These are phyloP conservation scores for Diaporthe capsici DNA, from an alignment of 2,329 filamentous ascomycete genomes.

Conservation along the genomic window DNA sequence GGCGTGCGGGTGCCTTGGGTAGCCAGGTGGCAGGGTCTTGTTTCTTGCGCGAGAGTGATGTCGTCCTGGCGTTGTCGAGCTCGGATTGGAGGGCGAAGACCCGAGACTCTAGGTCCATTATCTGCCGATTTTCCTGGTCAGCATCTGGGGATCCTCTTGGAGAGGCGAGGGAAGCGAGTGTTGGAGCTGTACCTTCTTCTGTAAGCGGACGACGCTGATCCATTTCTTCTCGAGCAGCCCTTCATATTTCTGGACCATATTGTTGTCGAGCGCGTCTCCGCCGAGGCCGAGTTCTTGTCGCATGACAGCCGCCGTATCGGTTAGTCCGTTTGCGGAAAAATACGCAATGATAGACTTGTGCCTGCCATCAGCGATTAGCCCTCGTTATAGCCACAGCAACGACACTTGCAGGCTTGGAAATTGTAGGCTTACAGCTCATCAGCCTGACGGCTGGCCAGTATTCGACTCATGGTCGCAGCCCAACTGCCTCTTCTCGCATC, in stretches of 20 bases:
- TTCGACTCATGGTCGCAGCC: slow-evolving; percentile 65
- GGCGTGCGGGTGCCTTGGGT: slow-evolving; percentile 83
- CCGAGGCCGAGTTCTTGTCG: slow-evolving; percentile 83
- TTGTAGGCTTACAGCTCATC: slow-evolving; percentile 82
- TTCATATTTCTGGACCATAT: slow-evolving; percentile 94
- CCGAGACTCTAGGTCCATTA: slow-evolving; percentile 91
- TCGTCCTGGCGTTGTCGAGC: slow-evolving; percentile 84
- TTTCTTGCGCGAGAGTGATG: slow-evolving; percentile 82
- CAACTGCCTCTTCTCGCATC: not conserved
- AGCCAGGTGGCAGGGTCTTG: slow-evolving; percentile 90
- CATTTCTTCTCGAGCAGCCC: slow-evolving; percentile 97
- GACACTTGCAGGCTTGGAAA: slow-evolving; percentile 35
- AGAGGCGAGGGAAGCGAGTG: not conserved
- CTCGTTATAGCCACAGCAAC: slow-evolving; percentile 35
- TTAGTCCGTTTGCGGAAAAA: slow-evolving; percentile 79
- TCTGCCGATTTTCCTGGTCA: slow-evolving; percentile 65
- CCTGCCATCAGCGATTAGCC: slow-evolving; percentile 59
- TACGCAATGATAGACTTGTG: slow-evolving; percentile 97
- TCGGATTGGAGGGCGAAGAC: slow-evolving; percentile 83
- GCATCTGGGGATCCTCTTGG: slow-evolving; percentile 44
- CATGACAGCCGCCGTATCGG: slow-evolving; percentile 78
- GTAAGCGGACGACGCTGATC: slow-evolving; percentile 93
- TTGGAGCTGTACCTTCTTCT: slow-evolving; percentile 81
- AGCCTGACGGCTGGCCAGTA: slow-evolving; percentile 84
- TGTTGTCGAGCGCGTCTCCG: slow-evolving; percentile 79